Base-by-base conservation (phyloP, 1,284 basidiomycete genomes). In the Ganoderma sinense region DNA sequence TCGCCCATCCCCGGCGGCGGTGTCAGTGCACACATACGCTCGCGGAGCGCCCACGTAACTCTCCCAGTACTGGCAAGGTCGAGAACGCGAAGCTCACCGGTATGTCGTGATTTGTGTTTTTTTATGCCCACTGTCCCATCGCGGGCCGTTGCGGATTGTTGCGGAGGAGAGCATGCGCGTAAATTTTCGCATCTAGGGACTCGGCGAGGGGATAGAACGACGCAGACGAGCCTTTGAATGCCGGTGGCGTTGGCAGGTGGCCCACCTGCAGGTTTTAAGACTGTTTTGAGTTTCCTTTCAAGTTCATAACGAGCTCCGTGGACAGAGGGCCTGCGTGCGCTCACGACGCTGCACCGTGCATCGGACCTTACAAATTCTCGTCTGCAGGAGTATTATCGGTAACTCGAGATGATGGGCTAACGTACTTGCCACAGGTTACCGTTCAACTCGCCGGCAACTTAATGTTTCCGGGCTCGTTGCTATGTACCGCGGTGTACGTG, bases 401-500 rank as follows among this genome's bases (percentile, higher is more conserved):
- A 10, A 39, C n/a, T 26, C 10, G 33, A 4, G 39, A 2, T 60
- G 58, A 23, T 33, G 20, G 11, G 36, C 33, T n/a, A 36, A 23
- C 58, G n/a, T 39, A 23, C 58, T 10, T 39, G 39, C 58, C 58
- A 40, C 11, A 26, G 14, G 31, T 5, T 14, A 39, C 20, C 3
- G 31, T 40, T 23, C 55, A 31, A 36, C 41, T 33, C 65, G 39
- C 33, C 26, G 23, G 40, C 39, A 40, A 41, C 31, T 39, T 11
- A 36, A 20, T 29, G 39, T 31, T 53, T n/a, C 40, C 55, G 43
- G 63, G 20, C 39, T 40, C 45, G 66, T 72, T 69, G 71, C 71
- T 68, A 70, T 67, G 71, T 67, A 68, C 66, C 31, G 61, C 62
- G 33, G 55, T 58, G 55, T 41, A 61, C 36, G 66, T 66, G 71